Evolutionary conservation across 257 asterid species (phyloP).

Genomic region (Lycium ferocissimum): DNA sequence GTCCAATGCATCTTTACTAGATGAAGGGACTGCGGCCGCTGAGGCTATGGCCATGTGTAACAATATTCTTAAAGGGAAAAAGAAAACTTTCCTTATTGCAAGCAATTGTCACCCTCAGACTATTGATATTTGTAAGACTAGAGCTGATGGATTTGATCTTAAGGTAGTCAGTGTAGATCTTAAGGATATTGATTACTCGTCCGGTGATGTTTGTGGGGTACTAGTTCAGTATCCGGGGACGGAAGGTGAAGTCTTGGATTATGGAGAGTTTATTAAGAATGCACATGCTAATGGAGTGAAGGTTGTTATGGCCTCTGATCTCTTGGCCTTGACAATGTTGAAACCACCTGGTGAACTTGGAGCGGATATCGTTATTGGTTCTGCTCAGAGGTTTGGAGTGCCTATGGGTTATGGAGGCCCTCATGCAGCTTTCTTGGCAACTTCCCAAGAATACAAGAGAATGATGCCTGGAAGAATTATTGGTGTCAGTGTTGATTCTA

Average conservation of each 20-base stretch:
- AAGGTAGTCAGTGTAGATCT: conserved; percentile 76
- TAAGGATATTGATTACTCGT: conserved; percentile 71
- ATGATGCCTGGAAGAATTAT: conserved; percentile 99
- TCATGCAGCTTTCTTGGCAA: conserved; percentile 97
- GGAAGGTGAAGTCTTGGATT: conserved; percentile 90
- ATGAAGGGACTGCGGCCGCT: conserved; percentile 96
- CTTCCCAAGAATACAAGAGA: conserved; percentile 98
- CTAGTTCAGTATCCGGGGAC: conserved; percentile 97
- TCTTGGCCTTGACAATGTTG: conserved; percentile 87
- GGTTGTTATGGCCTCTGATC: conserved; percentile 97
- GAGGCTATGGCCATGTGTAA: conserved; percentile 99
- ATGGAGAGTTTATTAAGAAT: conserved; percentile 81
- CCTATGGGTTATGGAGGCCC: conserved; percentile 99
- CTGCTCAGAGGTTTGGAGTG: conserved; percentile 99
- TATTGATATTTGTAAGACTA: conserved; percentile 80
- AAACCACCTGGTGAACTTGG: conserved; percentile 97
- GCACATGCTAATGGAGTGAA: conserved; percentile 94
- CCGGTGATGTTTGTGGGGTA: conserved; percentile 96
- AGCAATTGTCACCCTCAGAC: conserved; percentile 98
- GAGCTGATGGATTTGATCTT: conserved; percentile 89
- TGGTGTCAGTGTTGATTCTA: conserved; percentile 92
- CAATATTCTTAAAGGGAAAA: conserved; percentile 83
- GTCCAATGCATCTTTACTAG: conserved; percentile 96
- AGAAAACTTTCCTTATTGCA: conserved; percentile 86
- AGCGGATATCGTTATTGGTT: conserved; percentile 93